A percentile compares a stretch with the other conserved stretches of the same genome.
phyloP scores from a whole-genome alignment of 164 flowering plant genomes.

The Liriodendron chinense region DNA sequence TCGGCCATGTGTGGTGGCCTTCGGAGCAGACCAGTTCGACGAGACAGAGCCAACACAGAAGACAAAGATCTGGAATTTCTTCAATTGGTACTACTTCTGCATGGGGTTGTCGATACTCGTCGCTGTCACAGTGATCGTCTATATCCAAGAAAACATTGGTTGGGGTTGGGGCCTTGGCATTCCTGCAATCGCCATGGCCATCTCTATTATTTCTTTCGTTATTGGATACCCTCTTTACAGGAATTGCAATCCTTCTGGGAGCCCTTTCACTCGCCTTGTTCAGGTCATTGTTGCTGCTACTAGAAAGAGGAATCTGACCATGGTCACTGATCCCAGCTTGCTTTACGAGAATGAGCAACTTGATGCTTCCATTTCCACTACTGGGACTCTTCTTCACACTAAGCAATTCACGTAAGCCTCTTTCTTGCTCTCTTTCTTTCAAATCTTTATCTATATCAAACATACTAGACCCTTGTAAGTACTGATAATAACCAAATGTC shows the following conservation, averaged over 20 bases:
- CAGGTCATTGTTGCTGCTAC: slow-evolving; percentile 69
- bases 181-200: slow-evolving; percentile 56
- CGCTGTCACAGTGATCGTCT: slow-evolving; percentile 80
- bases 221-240: slow-evolving; percentile 62
- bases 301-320: slow-evolving; percentile 47
- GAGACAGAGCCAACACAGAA: slow-evolving; percentile 53
- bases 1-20: slow-evolving; percentile 83
- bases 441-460: background rate
- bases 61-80: slow-evolving; percentile 66
- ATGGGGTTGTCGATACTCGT: slow-evolving; percentile 71
- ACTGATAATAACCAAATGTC: too few relatives aligned
- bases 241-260: slow-evolving; percentile 63
- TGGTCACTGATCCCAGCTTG: slow-evolving; percentile 36
- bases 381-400: slow-evolving; percentile 62
- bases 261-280: slow-evolving; percentile 70
- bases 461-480: too few relatives aligned
- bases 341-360: slow-evolving; percentile 67
- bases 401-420: slow-evolving; percentile 51
- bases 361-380: slow-evolving; percentile 62
- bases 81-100: slow-evolving; percentile 85
- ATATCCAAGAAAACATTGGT: slow-evolving; percentile 77
- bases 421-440: background rate
- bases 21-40: slow-evolving; percentile 88
- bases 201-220: slow-evolving; percentile 55
- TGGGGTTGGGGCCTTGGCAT: slow-evolving; percentile 91